Percentiles rank a stretch among this genome's conserved stretches.
These are phyloP conservation scores for Cylindrotheca closterium DNA, from an alignment of 108 stramenopile genomes.

Conservation along the genomic window DNA sequence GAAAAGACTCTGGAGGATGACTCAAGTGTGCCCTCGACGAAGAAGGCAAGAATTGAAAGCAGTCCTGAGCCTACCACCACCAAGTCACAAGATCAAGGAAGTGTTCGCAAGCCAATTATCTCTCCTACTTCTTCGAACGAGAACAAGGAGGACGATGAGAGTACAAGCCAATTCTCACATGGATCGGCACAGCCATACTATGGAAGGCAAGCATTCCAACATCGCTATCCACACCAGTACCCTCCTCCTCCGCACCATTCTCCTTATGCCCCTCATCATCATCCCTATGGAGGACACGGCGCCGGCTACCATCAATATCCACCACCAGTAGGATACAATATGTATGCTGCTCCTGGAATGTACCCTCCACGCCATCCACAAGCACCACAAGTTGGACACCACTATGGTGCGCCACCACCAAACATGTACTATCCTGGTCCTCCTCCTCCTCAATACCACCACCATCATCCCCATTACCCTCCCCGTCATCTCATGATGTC, in stretches of 20 bases:
- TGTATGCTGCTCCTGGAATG: too few relatives aligned
- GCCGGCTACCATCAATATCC: neutral
- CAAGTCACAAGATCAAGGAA: too few relatives aligned
- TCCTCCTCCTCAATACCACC: conserved; percentile 9
- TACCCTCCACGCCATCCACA: too few relatives aligned
- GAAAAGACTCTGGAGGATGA: too few relatives aligned
- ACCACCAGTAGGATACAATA: too few relatives aligned
- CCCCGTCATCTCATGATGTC: conserved; percentile 16
- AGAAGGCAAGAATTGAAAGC: too few relatives aligned
- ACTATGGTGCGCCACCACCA: neutral
- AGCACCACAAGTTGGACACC: conserved; percentile 13
- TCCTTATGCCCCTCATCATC: neutral
- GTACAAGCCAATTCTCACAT: neutral
- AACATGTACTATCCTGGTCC: conserved; percentile 1
- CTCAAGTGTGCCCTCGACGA: too few relatives aligned
- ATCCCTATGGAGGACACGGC: neutral
- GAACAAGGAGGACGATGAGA: conserved; percentile 16
- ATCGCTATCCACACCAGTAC: conserved; percentile 4
- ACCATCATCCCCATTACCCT: conserved; percentile 11
- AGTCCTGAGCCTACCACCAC: too few relatives aligned
- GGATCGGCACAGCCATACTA: neutral
- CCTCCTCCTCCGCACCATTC: conserved; percentile 5
- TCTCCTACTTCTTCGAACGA: conserved; percentile 18
- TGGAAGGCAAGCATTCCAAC: neutral
- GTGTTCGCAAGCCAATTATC: conserved; percentile 19